Conservation (phyloP, 75 land plant species). For the Pinus taeda region DNA sequence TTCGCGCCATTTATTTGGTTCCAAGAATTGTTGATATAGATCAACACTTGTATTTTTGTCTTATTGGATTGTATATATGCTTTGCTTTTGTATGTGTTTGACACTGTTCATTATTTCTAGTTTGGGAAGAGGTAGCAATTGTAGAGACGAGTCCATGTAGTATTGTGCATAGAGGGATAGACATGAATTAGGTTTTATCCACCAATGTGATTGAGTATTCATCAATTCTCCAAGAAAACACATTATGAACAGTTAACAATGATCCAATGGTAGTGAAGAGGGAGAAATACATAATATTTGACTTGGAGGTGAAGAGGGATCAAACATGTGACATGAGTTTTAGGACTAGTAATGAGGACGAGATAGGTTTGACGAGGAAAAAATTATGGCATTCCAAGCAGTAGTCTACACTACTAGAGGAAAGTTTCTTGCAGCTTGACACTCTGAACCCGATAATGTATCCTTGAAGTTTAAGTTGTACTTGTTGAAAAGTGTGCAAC, state of each 20-base stretch:
- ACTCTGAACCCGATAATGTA: no score
- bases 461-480: no score
- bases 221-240: not conserved
- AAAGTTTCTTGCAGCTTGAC: no score
- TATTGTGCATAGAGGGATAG: constrained; percentile 10
- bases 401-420: no score
- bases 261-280: not conserved
- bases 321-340: constrained; percentile 15
- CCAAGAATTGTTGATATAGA: not conserved
- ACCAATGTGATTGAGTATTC: not conserved
- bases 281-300: constrained; percentile 6
- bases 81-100: no score
- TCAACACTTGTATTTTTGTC: not conserved
- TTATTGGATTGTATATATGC: not conserved
- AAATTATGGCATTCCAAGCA: no score
- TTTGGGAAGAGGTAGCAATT: constrained; percentile 1
- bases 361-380: no score
- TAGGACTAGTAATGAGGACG: no score
- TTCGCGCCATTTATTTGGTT: constrained; percentile 2
- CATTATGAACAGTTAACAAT: not conserved
- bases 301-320: constrained; percentile 16
- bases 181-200: constrained; percentile 25
- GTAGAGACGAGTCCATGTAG: not conserved
- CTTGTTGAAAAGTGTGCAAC: no score
- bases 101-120: not conserved